Base-by-base conservation (phyloP, 208 protist species). In the Porcisia hertigi region DNA sequence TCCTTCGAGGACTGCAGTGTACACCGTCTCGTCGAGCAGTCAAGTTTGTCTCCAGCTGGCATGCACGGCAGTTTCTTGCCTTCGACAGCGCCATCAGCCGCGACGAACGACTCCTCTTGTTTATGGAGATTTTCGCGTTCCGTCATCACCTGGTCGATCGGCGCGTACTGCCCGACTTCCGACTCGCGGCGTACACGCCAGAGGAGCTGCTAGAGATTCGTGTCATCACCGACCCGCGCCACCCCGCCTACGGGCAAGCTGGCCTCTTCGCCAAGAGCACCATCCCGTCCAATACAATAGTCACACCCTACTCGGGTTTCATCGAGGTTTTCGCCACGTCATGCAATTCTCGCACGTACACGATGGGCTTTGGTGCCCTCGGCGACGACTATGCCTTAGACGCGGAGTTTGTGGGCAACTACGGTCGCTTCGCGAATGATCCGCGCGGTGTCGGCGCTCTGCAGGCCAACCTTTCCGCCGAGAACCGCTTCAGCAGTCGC, bases 391-490 rank as follows among this genome's bases (percentile, higher is more conserved):
- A 91, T 76, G 94, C 86, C 0, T 77, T 97, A 23, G 94, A 97
- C 71, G 94, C 94, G 34, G 92, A 97, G 85, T 97, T 97, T 75
- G 84, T 85, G 1, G 94, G 94, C 53, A 96, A 96, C 78, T 93
- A 92, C 71, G 94, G 88, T 55, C 94, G 94, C 55, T 97, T 94
- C 71, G 94, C 94, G 14, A 97, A 97, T 71, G 94, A 97, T 71
- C 94, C 94, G 20, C 88, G 94, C 16, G 90, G 91, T 2, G 77
- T 95, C 23, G 89, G 89, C 16, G 89, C 88, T 12, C 63, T 88
- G 43, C 54, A 73, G 52, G 87, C 94, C 4, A 97, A 97, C 76
- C 45, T 96, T 25, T 91, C 71, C 70, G 94, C 94, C 3, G 90
- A 97, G 69, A 95, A 85, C 79, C 85, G 88, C n/a, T 89, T 92